phyloP scores from a whole-genome alignment of 495 filamentous ascomycete genomes.

The Lophiostoma macrostomum region DNA sequence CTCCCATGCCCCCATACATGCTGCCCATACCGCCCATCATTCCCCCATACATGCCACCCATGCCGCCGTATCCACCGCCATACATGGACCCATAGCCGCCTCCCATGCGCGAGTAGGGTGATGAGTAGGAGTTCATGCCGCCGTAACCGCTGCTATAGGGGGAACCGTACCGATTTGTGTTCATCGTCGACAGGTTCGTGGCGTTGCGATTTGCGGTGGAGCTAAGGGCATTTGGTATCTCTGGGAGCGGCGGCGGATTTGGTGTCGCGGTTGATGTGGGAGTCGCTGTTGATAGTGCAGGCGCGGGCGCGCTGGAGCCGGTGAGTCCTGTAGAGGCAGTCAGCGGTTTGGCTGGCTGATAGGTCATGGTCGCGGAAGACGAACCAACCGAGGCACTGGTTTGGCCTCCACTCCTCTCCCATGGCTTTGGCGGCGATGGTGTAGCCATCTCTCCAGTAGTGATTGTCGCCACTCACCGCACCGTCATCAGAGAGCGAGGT shows the following conservation, averaged over 20 bases:
- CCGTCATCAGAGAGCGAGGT: constrained; percentile 28
- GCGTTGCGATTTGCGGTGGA: constrained; percentile 79
- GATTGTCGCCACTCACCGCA: constrained; percentile 26
- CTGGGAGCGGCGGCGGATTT: constrained; percentile 70
- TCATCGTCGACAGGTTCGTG: constrained; percentile 72
- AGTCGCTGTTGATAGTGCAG: constrained; percentile 45
- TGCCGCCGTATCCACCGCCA: constrained; percentile 35
- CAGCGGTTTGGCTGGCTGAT: constrained; percentile 8
- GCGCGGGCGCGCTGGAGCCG: constrained; percentile 42
- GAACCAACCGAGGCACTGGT: constrained; percentile 44
- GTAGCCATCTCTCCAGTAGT: constrained; percentile 56
- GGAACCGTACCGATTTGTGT: constrained; percentile 60
- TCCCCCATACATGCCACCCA: constrained; percentile 26
- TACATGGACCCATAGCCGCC: constrained; percentile 28
- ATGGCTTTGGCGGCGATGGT: constrained; percentile 95
- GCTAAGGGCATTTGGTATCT: constrained; percentile 70
- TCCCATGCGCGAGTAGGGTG: constrained; percentile 67
- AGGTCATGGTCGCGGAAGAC: constrained; percentile 4
- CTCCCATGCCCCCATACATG: constrained; percentile 43
- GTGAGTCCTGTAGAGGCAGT: constrained; percentile 15
- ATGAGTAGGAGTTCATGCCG: constrained; percentile 54
- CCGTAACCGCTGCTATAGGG: constrained; percentile 43
- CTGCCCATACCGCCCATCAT: constrained; percentile 45
- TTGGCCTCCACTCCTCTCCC: constrained; percentile 74
- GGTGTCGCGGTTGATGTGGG: constrained; percentile 46